Percentiles rank a stretch among this genome's conserved stretches.
These are phyloP conservation scores for Candida koratica DNA, from an alignment of 805 yeast genomes.

Conservation along the genomic window DNA sequence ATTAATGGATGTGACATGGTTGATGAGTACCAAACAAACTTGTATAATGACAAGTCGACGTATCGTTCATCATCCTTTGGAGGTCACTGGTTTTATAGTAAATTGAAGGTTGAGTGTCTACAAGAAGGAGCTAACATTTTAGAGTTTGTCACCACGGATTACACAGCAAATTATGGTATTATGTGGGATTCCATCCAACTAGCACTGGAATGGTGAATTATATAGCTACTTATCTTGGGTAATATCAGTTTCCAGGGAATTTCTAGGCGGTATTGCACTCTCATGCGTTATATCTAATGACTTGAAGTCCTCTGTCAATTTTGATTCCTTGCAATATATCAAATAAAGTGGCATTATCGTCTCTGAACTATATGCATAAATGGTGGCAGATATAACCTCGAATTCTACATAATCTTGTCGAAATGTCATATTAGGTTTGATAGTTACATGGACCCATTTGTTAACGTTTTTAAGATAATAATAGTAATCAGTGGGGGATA, in stretches of 20 bases:
- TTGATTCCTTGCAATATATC: constrained; percentile 11
- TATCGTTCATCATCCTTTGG: constrained; percentile 12
- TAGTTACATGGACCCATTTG: constrained; percentile 11
- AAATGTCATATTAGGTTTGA: constrained; percentile 5
- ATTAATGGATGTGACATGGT: constrained; percentile 6
- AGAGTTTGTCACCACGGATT: constrained; percentile 7
- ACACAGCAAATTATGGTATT: constrained; percentile 9
- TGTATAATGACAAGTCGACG: constrained; percentile 12
- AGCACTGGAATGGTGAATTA: background rate
- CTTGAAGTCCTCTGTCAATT: too few species aligned
- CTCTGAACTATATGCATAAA: constrained; percentile 4
- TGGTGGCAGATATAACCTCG: constrained; percentile 1
- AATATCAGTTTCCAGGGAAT: too few species aligned
- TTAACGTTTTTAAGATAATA: constrained; percentile 17
- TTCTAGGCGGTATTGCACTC: too few species aligned
- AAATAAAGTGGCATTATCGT: constrained; percentile 4
- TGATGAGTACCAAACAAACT: constrained; percentile 8
- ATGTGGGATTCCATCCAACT: constrained; percentile 12
- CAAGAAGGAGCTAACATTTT: constrained; percentile 7
- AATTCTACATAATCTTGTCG: constrained; percentile 9
- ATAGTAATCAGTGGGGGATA: constrained; percentile 29
- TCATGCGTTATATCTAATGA: too few species aligned
- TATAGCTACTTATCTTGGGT: too few species aligned
- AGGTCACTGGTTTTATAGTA: constrained; percentile 12
- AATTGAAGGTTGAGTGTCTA: constrained; percentile 6